phyloP scores from a whole-genome alignment of 176 grass and related monocot species.

The Carex myosuroides region DNA sequence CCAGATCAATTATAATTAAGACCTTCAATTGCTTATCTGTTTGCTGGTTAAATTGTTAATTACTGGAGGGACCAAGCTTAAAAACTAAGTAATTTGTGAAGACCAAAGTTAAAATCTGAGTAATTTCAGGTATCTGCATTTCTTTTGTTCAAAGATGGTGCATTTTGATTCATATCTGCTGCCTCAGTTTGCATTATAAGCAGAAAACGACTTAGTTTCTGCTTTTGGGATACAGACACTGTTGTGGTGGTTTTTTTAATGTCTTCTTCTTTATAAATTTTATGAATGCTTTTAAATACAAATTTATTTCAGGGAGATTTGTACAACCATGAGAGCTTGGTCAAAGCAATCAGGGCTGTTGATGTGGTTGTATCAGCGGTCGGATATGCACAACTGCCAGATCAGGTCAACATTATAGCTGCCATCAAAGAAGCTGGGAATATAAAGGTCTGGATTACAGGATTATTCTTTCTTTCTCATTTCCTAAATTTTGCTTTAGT shows the following conservation, averaged over 20 bases:
- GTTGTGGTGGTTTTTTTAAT: not conserved
- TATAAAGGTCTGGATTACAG: slow-evolving; percentile 31
- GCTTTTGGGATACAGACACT: not conserved
- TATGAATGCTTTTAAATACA: not conserved
- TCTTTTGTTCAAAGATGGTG: not conserved
- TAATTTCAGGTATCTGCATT: not conserved
- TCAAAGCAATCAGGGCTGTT: slow-evolving; percentile 34
- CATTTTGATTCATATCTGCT: not conserved
- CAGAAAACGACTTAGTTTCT: not conserved
- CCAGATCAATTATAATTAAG: not conserved
- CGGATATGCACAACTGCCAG: slow-evolving; percentile 35
- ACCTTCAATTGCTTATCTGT: not conserved
- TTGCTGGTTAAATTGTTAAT: not conserved
- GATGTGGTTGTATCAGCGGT: slow-evolving; percentile 64
- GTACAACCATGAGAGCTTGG: slow-evolving; percentile 46
- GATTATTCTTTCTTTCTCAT: not conserved
- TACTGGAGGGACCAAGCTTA: not conserved
- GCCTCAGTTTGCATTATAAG: not conserved
- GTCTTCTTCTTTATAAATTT: not conserved
- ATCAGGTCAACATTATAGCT: slow-evolving; percentile 52
- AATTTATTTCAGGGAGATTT: slow-evolving; percentile 48
- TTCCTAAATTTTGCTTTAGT: not conserved
- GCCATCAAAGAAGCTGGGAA: slow-evolving; percentile 62
- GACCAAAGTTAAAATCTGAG: not conserved
- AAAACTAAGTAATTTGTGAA: not conserved